Conservation (phyloP, 257 asterid genomes). For the Paraleonurus japonicus region DNA sequence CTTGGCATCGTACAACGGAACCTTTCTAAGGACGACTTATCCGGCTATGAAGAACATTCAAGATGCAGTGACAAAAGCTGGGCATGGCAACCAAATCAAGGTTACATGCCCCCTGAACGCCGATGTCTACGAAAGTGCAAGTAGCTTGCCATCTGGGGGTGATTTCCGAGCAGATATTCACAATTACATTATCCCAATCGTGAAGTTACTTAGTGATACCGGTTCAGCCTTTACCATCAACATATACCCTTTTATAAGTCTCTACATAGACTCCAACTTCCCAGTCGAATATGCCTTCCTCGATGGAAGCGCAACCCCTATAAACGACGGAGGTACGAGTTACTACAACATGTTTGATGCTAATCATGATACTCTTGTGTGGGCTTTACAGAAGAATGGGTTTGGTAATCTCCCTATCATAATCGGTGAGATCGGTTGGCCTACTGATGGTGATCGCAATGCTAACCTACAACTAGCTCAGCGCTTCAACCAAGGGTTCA, state of each 20-base stretch:
- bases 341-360: conserved; percentile 77
- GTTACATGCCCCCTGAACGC: conserved; percentile 56
- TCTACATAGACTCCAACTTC: conserved; percentile 43
- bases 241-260: conserved; percentile 58
- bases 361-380: conserved; percentile 64
- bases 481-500: conserved; percentile 66
- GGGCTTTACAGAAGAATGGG: conserved; percentile 69
- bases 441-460: conserved; percentile 36
- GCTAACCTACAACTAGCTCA: conserved; percentile 48
- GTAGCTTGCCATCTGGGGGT: conserved; percentile 43
- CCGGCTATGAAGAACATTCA: conserved; percentile 51
- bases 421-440: conserved; percentile 53
- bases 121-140: conserved; percentile 41
- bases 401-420: conserved; percentile 55
- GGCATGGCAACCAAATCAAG: conserved; percentile 38
- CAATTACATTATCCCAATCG: conserved; percentile 36
- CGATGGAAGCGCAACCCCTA: conserved; percentile 53
- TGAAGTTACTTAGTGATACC: conserved; percentile 39
- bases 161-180: conserved; percentile 53
- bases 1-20: conserved; percentile 50
- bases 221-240: conserved; percentile 51
- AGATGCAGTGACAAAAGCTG: conserved; percentile 44
- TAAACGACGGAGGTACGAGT: conserved; percentile 52
- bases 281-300: conserved; percentile 62
- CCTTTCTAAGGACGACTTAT: conserved; percentile 43